Conservation (phyloP, 306 rosid genomes). For the Cucurbita argyrosperma region DNA sequence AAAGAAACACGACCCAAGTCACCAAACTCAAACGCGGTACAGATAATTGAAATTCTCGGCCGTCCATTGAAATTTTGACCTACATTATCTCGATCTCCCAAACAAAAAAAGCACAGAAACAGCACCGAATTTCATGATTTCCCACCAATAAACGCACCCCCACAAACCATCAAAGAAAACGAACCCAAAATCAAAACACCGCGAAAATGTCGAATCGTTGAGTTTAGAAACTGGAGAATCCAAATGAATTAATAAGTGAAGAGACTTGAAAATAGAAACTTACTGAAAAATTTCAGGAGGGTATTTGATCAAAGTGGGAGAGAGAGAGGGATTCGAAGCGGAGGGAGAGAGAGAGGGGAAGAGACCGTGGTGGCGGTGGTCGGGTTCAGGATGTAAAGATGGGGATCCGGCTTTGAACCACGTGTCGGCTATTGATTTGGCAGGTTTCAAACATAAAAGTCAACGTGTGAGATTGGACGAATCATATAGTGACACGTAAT, state of each 20-base stretch:
- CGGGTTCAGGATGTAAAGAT: conserved; percentile 45
- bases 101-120: not conserved
- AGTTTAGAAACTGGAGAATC: not conserved
- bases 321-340: not conserved
- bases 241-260: not conserved
- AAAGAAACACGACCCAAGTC: not conserved
- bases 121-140: not conserved
- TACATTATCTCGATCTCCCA: not conserved
- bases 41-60: not conserved
- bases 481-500: conserved; percentile 24
- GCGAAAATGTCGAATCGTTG: not conserved
- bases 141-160: not conserved
- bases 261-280: conserved; percentile 6
- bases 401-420: conserved; percentile 25
- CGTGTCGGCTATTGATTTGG: conserved; percentile 27
- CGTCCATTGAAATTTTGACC: not conserved
- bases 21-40: not conserved
- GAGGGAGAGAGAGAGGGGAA: conserved; percentile 7
- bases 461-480: conserved; percentile 10
- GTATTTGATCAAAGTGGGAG: conserved; percentile 7
- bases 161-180: not conserved
- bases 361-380: conserved; percentile 11
- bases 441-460: not conserved
- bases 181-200: not conserved
- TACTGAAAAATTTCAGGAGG: not conserved